Conservation (phyloP, 495 filamentous ascomycete genomes). For the Penicillium daleae region DNA sequence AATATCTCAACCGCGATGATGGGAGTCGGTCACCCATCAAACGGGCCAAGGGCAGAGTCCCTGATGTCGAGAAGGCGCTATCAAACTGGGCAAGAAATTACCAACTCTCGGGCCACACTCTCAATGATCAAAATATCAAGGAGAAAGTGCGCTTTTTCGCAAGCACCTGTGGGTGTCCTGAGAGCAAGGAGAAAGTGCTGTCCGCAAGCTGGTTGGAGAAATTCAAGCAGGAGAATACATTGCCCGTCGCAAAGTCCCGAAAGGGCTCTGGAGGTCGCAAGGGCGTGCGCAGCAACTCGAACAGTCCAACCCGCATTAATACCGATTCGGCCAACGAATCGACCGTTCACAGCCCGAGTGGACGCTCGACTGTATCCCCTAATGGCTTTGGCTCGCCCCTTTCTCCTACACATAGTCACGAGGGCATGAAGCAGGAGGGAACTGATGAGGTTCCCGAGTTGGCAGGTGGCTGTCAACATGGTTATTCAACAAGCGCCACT, state of each 20-base stretch:
- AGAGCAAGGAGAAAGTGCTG: conserved; percentile 75
- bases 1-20: conserved; percentile 90
- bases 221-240: conserved; percentile 91
- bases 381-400: conserved; percentile 62
- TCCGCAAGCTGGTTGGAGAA: conserved; percentile 88
- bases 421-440: conserved; percentile 60
- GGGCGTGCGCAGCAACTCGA: conserved; percentile 56
- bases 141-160: conserved; percentile 90
- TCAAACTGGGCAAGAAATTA: conserved; percentile 85
- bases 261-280: conserved; percentile 58
- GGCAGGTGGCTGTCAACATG: conserved; percentile 54
- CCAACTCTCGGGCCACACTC: conserved; percentile 71
- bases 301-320: conserved; percentile 45
- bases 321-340: conserved; percentile 57
- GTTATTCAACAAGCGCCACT: conserved; percentile 59
- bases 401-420: conserved; percentile 69
- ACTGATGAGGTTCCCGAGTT: conserved; percentile 57
- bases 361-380: conserved; percentile 76
- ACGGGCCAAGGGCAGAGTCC: conserved; percentile 85
- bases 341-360: conserved; percentile 64
- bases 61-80: conserved; percentile 94
- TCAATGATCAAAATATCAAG: conserved; percentile 82
- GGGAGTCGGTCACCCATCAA: conserved; percentile 87
- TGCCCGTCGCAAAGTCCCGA: conserved; percentile 66
- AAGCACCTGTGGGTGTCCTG: conserved; percentile 71